phyloP scores from a whole-genome alignment of 352 stramenopile genomes.

The Pythium oligandrum region DNA sequence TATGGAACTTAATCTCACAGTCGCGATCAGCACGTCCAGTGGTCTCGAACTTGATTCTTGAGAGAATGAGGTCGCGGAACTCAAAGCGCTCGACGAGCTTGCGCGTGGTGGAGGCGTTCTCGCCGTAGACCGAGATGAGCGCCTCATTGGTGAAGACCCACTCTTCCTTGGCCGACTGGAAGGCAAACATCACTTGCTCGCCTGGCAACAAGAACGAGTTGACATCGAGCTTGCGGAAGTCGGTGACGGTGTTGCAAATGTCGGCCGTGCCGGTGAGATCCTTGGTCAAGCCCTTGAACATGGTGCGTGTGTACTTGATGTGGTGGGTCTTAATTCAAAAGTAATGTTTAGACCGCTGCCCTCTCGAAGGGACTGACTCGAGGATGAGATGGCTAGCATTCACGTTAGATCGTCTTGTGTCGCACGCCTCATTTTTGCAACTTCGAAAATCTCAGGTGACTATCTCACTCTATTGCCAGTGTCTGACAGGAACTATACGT shows the following conservation, averaged over 20 bases:
- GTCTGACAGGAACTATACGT: too few species aligned
- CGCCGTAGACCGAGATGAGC: constrained; percentile 30
- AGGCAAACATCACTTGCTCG: constrained; percentile 44
- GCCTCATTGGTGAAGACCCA: constrained; percentile 66
- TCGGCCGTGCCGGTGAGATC: constrained; percentile 18
- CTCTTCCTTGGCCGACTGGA: constrained; percentile 52
- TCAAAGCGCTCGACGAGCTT: constrained; percentile 40
- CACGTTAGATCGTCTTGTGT: too few species aligned
- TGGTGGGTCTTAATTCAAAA: too few species aligned
- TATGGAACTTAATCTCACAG: constrained; percentile 59
- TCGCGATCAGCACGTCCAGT: constrained; percentile 40
- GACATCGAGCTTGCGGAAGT: constrained; percentile 39
- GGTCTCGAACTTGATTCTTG: constrained; percentile 39
- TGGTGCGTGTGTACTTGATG: not conserved
- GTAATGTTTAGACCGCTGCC: too few species aligned
- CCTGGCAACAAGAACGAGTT: constrained; percentile 40
- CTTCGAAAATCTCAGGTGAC: too few species aligned
- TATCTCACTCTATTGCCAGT: too few species aligned
- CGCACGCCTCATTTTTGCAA: too few species aligned
- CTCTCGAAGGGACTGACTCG: too few species aligned
- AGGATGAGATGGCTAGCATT: too few species aligned
- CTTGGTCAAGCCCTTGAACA: constrained; percentile 16
- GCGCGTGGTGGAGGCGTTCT: constrained; percentile 43
- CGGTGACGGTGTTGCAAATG: constrained; percentile 18
- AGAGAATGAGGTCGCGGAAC: constrained; percentile 25